Evolutionary conservation across 495 filamentous ascomycete species (phyloP).

Genomic region (Aspergillus ellipticus): DNA sequence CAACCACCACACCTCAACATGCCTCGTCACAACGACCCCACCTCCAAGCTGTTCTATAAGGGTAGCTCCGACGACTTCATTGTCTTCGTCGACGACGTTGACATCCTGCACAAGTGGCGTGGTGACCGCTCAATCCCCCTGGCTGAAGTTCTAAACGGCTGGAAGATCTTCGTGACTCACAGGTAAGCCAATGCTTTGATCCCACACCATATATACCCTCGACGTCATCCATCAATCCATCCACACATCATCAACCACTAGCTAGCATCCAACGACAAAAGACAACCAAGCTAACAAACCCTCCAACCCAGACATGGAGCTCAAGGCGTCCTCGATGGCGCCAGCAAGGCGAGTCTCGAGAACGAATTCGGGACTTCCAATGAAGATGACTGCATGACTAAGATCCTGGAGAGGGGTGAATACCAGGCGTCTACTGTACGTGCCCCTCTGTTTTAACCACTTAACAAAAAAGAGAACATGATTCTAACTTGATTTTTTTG

Average conservation of each 20-base stretch:
- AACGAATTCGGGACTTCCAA: conserved; percentile 81
- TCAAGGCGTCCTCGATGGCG: conserved; percentile 72
- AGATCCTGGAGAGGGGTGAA: conserved; percentile 75
- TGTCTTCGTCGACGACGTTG: conserved; percentile 75
- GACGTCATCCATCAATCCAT: not conserved
- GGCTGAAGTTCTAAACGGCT: conserved; percentile 79
- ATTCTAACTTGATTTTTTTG: conserved; percentile 2
- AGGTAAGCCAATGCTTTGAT: conserved; percentile 55
- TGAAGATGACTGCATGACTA: conserved; percentile 71
- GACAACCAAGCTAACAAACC: not conserved
- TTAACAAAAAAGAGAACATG: not conserved
- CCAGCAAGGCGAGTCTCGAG: conserved; percentile 69
- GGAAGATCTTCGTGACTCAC: conserved; percentile 87
- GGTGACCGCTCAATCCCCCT: conserved; percentile 74
- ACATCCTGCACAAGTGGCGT: conserved; percentile 77
- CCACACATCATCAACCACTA: too few species aligned
- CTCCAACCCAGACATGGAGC: conserved; percentile 65
- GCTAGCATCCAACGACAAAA: too few species aligned
- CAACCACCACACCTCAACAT: conserved; percentile 44
- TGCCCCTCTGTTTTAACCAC: conserved; percentile 9
- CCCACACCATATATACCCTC: not conserved
- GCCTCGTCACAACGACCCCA: conserved; percentile 71
- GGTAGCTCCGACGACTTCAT: conserved; percentile 86
- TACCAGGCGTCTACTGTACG: conserved; percentile 66
- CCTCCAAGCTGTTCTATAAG: conserved; percentile 86